A percentile compares a stretch with the other conserved stretches of the same genome.
Evolutionary conservation across 495 filamentous ascomycete genomes (phyloP).

Genomic region (Xylaria cubensis): DNA sequence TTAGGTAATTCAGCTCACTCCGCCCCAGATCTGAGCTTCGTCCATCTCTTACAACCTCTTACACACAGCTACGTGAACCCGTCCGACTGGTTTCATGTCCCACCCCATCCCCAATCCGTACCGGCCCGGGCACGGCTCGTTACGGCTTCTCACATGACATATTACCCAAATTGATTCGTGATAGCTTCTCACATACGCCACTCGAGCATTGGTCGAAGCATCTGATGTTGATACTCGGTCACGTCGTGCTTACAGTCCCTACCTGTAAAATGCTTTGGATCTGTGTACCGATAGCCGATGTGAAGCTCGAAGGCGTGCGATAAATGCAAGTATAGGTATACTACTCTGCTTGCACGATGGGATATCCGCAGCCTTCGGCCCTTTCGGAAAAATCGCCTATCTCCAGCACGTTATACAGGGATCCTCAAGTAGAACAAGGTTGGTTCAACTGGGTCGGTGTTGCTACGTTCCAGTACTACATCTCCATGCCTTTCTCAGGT

Average conservation of each 20-base stretch:
- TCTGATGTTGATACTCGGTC: background rate
- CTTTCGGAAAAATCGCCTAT: constrained; percentile 29
- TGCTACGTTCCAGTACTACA: constrained; percentile 23
- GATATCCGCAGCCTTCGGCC: constrained; percentile 18
- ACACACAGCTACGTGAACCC: constrained; percentile 2
- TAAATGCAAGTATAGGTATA: background rate
- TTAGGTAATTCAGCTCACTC: constrained; percentile 13
- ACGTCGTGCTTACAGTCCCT: background rate
- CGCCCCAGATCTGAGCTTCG: background rate
- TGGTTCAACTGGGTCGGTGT: background rate
- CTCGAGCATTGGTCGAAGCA: background rate
- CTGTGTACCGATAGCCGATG: background rate
- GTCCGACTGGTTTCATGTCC: constrained; percentile 11
- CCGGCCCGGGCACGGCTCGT: constrained; percentile 23
- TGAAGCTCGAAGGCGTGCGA: background rate
- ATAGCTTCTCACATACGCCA: background rate
- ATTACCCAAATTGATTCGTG: constrained; percentile 24
- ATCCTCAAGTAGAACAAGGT: constrained; percentile 2
- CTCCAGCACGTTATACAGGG: constrained; percentile 25
- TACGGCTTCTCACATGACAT: constrained; percentile 21
- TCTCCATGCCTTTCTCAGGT: background rate
- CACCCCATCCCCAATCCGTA: constrained; percentile 10
- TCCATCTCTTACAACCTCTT: background rate
- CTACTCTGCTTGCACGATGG: background rate
- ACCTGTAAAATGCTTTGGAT: background rate